Base-by-base conservation (phyloP, 257 asterid species). In the Perilla frutescens region DNA sequence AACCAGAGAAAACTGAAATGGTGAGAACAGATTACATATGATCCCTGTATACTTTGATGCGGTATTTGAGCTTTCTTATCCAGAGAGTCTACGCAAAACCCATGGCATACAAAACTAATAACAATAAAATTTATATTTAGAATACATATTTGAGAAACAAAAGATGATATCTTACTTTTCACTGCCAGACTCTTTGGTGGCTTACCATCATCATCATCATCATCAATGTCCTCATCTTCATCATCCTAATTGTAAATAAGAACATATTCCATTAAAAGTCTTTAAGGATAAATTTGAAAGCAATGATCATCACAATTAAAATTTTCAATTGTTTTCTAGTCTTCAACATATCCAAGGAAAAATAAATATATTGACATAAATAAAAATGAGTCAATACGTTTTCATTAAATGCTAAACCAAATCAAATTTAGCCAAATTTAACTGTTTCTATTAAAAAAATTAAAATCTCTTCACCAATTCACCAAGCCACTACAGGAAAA, bases 151-250 rank as follows among this genome's bases (percentile, higher is more conserved):
- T 31, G 65, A 76, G 32, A 59, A 75, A 66, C 29, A 76, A 6
- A 66, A 77, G 31, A 47, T 65, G 13, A 15, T 43, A 31, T 58
- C 90, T 71, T 88, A 94, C 99, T 90, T 79, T 89, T 87, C 44
- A 93, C 96, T 67, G 80, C 90, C 76, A 87, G 73, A 51, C 96
- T 91, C 76, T 81, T 93, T 9, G 87, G 86, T 8, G 80, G 74
- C 68, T 79, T 47, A 64, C 83, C 93, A 74, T 89, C 91, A 7
- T 80, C 85, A 13, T 79, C 82, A 2, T 44, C 44, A 6, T 78
- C 88, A 2, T 74, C 81, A 10, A 75, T 88, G 0, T 75, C 86
- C 11, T 79, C 88, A 10, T 75, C 92, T 50, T 82, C 72, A 72
- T 78, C 92, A 72, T 79, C 87, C 89, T 84, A 82, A 66, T 39